Percentiles rank a stretch among this genome's conserved stretches.
phyloP scores from a whole-genome alignment of 306 rosid species.

The Rosa rugosa region DNA sequence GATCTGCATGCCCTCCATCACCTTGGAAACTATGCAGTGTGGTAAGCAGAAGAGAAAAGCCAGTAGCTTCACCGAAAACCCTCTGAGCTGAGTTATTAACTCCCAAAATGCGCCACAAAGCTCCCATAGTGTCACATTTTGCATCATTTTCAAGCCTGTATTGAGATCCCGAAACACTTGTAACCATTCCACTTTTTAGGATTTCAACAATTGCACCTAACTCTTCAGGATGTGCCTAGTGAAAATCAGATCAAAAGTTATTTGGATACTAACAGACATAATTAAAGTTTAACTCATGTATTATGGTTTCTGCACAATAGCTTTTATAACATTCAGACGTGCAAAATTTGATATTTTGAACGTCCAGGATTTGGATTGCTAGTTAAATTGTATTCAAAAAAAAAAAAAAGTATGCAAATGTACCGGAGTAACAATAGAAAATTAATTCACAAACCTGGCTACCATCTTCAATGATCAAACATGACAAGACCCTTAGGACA shows the following conservation, averaged over 20 bases:
- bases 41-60: conserved; percentile 96
- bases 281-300: conserved; percentile 9
- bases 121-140: conserved; percentile 92
- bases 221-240: conserved; percentile 93
- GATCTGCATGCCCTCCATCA: conserved; percentile 53
- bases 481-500: conserved; percentile 84
- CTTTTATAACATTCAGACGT: not conserved
- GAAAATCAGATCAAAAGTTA: conserved; percentile 29
- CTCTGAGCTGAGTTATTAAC: conserved; percentile 76
- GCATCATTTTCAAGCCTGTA: conserved; percentile 82
- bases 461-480: conserved; percentile 84
- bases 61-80: conserved; percentile 95
- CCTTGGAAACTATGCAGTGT: conserved; percentile 93
- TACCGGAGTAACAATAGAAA: not conserved
- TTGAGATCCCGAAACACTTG: conserved; percentile 77
- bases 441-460: conserved; percentile 63
- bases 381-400: not conserved
- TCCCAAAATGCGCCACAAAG: conserved; percentile 85
- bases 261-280: conserved; percentile 21
- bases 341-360: not conserved
- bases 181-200: conserved; percentile 96
- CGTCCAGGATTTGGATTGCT: not conserved
- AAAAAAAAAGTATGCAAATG: not conserved
- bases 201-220: conserved; percentile 83
- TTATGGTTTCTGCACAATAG: conserved; percentile 10